Evolutionary conservation across 208 protist genomes (phyloP), one percentile per base, ranked within the genome.

Genomic region (Leishmania turanica): DNA sequence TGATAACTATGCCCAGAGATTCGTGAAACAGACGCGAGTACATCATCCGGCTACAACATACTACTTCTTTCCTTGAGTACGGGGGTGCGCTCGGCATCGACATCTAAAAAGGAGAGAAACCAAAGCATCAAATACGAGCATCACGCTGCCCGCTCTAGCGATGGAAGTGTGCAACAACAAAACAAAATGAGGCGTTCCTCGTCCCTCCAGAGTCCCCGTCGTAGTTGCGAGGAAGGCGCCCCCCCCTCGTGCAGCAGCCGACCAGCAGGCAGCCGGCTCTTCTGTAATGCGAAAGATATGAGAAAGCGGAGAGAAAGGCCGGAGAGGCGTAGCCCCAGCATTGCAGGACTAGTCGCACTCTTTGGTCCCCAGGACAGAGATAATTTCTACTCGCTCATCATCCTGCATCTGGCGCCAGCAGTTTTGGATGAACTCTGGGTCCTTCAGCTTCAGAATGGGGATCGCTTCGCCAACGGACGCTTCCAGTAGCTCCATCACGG

Each of bases 401-500:
- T 96, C 93, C 69, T 96, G 88, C 81, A 98, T 84, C 77, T 95
- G 87, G 21, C 73, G 85, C 93, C 95, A 98, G 84, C 90, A 95
- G 51, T 92, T 82, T 11, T 93, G 91, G 47, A 98, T 89, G 80
- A 97, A 97, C 73, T 92, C 88, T 2, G 91, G 85, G 79, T 98
- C 95, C 42, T 83, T 84, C 54, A 98, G 88, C 71, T 89, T 91
- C 70, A 96, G 74, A 71, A 97, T 91, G 4, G 95, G 92, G 65
- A 98, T 93, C n/a, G 91, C 90, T 84, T 96, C 93, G 3, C 95
- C 95, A 75, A 98, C 88, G 58, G 93, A 94, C 7, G 92, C 92
- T 84, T 98, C 95, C 3, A 98, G 84, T 53, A 98, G 80, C 88
- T 98, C 93, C 91, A 98, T 94, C 31, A 98, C 95, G 8, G 92